Percentiles rank a stretch among this genome's conserved stretches.
Conservation (phyloP, 164 flowering plant genomes). For the Cinnamomum chago region DNA sequence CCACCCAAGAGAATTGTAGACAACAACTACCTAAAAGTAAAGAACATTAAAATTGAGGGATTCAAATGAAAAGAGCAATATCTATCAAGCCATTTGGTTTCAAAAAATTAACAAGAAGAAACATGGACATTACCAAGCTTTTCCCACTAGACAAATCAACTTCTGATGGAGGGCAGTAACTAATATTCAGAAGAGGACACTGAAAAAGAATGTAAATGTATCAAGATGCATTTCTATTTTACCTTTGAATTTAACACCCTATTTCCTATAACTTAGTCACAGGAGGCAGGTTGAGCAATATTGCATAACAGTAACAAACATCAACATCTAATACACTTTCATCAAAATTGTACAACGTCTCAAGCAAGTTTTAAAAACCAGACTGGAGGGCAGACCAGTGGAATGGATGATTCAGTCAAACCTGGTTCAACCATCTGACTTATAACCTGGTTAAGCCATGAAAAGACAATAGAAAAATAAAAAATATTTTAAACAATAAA, state of each 20-base stretch:
- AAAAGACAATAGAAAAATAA: no score
- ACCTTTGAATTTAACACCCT: background rate
- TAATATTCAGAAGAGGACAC: conserved; percentile 90
- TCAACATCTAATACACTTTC: background rate
- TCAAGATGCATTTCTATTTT: conserved; percentile 5
- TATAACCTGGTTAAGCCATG: no score
- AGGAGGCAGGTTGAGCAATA: background rate
- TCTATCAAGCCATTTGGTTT: background rate
- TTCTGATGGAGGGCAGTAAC: conserved; percentile 91
- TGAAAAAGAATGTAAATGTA: conserved; percentile 29
- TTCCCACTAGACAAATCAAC: conserved; percentile 46
- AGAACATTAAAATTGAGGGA: conserved; percentile 8
- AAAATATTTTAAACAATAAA: no score
- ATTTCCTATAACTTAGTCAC: background rate
- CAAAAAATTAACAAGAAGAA: conserved; percentile 1
- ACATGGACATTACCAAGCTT: conserved; percentile 51
- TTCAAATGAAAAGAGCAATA: background rate
- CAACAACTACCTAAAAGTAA: conserved; percentile 53
- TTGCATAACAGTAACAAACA: conserved; percentile 1
- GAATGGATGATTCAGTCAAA: no score
- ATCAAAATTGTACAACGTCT: background rate
- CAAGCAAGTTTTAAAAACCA: background rate
- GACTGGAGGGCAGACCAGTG: no score
- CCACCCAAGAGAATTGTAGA: conserved; percentile 94
- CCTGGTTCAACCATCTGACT: no score